These are phyloP conservation scores for Suillus spraguei DNA, from an alignment of 768 basidiomycete genomes.

Conservation along the genomic window DNA sequence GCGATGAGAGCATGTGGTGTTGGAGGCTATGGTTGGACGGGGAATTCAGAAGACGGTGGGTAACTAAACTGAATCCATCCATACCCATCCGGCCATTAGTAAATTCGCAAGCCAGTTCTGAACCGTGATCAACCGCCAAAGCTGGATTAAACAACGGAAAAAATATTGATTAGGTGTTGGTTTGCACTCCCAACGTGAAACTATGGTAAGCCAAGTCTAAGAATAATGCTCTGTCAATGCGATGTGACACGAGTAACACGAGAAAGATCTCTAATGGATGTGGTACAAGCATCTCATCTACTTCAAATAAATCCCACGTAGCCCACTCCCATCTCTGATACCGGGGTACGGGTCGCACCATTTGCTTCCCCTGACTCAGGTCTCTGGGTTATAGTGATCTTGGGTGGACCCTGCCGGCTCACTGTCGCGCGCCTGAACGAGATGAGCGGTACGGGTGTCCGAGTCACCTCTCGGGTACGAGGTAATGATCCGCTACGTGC, in stretches of 20 bases:
- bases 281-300: not conserved
- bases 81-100: not conserved
- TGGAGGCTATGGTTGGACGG: not conserved
- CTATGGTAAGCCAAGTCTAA: not conserved
- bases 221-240: not conserved
- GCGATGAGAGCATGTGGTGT: not conserved
- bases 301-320: not conserved
- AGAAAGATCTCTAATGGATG: not conserved
- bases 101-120: not conserved
- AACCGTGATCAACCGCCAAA: not conserved
- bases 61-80: not conserved
- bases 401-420: constrained; percentile 2
- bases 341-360: not conserved
- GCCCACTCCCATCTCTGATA: not conserved
- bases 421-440: constrained; percentile 7
- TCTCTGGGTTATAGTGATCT: constrained; percentile 5
- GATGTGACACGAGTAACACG: not conserved
- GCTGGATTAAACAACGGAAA: not conserved
- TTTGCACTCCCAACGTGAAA: not conserved
- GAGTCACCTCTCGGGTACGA: not conserved
- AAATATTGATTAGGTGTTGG: not conserved
- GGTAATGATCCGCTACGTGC: not conserved
- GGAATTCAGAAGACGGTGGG: not conserved
- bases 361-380: constrained; percentile 6
- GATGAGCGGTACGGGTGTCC: constrained; percentile 6